A percentile compares a stretch with the other conserved stretches of the same genome.
These are phyloP conservation scores for Chrysanthemum seticuspe DNA, from an alignment of 129 eudicot genomes.

Conservation along the genomic window DNA sequence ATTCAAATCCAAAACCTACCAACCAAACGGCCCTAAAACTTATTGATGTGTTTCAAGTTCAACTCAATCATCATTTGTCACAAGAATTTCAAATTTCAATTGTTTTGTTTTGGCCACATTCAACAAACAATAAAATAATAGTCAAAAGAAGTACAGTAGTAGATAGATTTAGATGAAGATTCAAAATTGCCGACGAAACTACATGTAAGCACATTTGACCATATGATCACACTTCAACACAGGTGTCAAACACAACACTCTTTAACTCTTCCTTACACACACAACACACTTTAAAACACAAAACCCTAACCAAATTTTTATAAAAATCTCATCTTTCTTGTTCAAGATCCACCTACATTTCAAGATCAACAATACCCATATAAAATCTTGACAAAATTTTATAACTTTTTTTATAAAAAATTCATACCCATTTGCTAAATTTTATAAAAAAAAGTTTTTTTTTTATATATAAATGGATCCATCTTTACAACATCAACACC, in stretches of 20 bases:
- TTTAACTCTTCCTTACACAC: conserved; percentile 11
- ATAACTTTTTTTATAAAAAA: neutral
- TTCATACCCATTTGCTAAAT: conserved; percentile 2
- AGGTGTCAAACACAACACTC: conserved; percentile 37
- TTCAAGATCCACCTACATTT: conserved; percentile 28
- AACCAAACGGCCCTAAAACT: too few relatives aligned
- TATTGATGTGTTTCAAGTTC: too few relatives aligned
- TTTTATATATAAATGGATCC: conserved; percentile 47
- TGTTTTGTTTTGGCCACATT: too few relatives aligned
- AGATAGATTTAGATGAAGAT: conserved; percentile 26
- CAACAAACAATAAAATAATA: neutral
- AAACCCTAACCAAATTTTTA: conserved; percentile 26
- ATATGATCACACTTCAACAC: conserved; percentile 40
- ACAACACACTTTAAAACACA: neutral
- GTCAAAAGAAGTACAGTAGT: conserved; percentile 19
- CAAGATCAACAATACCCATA: conserved; percentile 20
- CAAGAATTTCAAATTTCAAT: too few relatives aligned
- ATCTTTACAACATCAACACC: conserved; percentile 33
- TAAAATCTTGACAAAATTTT: neutral
- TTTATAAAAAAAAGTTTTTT: neutral
- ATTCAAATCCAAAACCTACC: too few relatives aligned
- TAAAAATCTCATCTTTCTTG: conserved; percentile 14
- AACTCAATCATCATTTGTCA: too few relatives aligned
- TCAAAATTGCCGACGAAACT: conserved; percentile 43
- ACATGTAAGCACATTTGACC: conserved; percentile 30